Evolutionary conservation across 441 rosid species (phyloP).

Genomic region (Codiaeum variegatum): DNA sequence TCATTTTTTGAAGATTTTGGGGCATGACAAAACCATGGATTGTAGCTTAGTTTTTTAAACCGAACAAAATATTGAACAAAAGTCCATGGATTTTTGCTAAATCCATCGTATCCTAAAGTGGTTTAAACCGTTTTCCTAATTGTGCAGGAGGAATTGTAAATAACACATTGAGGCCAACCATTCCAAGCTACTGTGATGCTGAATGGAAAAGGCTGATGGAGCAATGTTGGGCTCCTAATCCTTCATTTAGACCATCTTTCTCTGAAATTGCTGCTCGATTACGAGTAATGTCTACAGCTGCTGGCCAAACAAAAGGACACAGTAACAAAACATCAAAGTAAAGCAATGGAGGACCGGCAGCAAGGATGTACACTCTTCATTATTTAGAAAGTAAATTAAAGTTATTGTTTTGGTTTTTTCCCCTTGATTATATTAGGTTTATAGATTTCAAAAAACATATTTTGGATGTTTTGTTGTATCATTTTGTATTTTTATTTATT

Average conservation of each 20-base stretch:
- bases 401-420: background rate
- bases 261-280: constrained; percentile 68
- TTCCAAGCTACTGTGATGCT: constrained; percentile 69
- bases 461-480: background rate
- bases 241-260: constrained; percentile 72
- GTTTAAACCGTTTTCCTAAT: constrained; percentile 1
- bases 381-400: background rate
- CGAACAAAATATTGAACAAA: no score
- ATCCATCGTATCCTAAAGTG: no score
- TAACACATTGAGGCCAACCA: constrained; percentile 79
- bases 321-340: constrained; percentile 58
- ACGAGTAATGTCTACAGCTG: constrained; percentile 63
- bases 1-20: no score
- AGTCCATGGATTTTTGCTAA: no score
- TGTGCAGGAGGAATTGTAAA: constrained; percentile 82
- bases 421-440: background rate
- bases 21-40: no score
- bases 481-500: background rate
- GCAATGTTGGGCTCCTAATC: constrained; percentile 92
- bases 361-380: background rate
- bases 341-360: background rate
- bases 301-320: constrained; percentile 52
- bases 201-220: constrained; percentile 87
- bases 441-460: background rate
- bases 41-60: no score